These are phyloP conservation scores for Cokeromyces recurvatus DNA, from an alignment of 371 early-diverging fungal genomes.

Conservation along the genomic window DNA sequence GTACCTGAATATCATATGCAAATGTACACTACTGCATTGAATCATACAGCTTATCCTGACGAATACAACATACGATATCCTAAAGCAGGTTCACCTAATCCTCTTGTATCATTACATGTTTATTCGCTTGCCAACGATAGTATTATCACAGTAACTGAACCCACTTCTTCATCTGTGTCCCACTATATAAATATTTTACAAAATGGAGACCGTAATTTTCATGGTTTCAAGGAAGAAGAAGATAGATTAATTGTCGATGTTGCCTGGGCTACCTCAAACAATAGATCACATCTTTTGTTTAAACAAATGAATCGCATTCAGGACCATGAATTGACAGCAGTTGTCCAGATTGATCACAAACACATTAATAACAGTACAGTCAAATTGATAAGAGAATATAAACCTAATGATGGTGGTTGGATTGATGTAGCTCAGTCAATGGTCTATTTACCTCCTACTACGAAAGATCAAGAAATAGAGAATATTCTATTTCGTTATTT, in stretches of 20 bases:
- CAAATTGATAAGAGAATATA: conserved; percentile 51
- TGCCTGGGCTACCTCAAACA: conserved; percentile 70
- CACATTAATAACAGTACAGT: conserved; percentile 20
- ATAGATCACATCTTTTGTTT: conserved; percentile 63
- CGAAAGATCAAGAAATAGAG: conserved; percentile 19
- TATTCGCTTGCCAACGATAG: conserved; percentile 28
- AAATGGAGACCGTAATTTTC: conserved; percentile 15
- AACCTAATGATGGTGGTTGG: conserved; percentile 69
- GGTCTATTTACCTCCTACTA: conserved; percentile 37
- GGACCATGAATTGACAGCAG: conserved; percentile 68
- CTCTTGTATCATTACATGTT: conserved; percentile 71
- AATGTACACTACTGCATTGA: conserved; percentile 45
- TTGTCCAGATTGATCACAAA: conserved; percentile 34
- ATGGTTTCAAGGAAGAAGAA: conserved; percentile 51
- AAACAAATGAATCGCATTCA: conserved; percentile 88
- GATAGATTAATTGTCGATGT: conserved; percentile 82
- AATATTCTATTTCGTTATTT: conserved; percentile 78
- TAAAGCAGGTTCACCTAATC: conserved; percentile 85
- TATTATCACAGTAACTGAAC: conserved; percentile 21
- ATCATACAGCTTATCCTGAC: conserved; percentile 64
- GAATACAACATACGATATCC: conserved; percentile 78
- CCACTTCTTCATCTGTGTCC: conserved; percentile 1
- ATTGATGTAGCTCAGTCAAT: conserved; percentile 56
- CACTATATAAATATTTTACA: conserved; percentile 8
- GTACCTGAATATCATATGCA: conserved; percentile 77